These are phyloP conservation scores for Acanthamoeba healyi DNA, from an alignment of 208 protist species.

Conservation along the genomic window DNA sequence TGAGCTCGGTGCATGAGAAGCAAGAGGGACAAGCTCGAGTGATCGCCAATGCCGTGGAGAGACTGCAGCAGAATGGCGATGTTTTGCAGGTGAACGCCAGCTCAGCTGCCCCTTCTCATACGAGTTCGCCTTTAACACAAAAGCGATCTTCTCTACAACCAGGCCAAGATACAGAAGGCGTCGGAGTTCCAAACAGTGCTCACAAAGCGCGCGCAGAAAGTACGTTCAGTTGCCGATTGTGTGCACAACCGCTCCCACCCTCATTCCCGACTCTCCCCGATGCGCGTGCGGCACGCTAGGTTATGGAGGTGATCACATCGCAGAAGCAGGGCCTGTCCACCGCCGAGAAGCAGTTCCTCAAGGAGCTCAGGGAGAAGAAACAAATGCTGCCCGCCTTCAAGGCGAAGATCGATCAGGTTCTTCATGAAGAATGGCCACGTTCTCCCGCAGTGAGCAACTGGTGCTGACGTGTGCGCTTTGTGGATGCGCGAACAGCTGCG, in stretches of 20 bases:
- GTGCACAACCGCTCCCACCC: background rate
- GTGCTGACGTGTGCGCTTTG: background rate
- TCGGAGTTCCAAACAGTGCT: background rate
- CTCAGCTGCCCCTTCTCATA: too few relatives aligned
- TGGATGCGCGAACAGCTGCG: too few relatives aligned
- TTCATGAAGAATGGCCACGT: too few relatives aligned
- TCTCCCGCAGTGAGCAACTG: background rate
- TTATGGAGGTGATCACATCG: constrained; percentile 18
- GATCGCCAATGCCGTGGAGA: background rate
- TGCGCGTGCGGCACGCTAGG: background rate
- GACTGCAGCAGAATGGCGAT: background rate
- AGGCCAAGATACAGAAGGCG: constrained; percentile 16
- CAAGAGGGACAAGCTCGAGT: background rate
- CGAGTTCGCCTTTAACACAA: too few relatives aligned
- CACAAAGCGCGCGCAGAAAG: background rate
- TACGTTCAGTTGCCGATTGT: too few relatives aligned
- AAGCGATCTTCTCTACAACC: too few relatives aligned
- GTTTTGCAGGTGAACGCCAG: too few relatives aligned
- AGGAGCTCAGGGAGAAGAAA: constrained; percentile 40
- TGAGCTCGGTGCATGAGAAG: background rate
- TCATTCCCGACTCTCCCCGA: background rate
- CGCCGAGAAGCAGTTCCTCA: constrained; percentile 62
- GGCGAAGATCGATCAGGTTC: constrained; percentile 39
- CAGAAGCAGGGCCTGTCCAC: constrained; percentile 3
- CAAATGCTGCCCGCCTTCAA: constrained; percentile 1